Conservation (phyloP, 768 basidiomycete genomes). For the Candolleomyces eurysporus region DNA sequence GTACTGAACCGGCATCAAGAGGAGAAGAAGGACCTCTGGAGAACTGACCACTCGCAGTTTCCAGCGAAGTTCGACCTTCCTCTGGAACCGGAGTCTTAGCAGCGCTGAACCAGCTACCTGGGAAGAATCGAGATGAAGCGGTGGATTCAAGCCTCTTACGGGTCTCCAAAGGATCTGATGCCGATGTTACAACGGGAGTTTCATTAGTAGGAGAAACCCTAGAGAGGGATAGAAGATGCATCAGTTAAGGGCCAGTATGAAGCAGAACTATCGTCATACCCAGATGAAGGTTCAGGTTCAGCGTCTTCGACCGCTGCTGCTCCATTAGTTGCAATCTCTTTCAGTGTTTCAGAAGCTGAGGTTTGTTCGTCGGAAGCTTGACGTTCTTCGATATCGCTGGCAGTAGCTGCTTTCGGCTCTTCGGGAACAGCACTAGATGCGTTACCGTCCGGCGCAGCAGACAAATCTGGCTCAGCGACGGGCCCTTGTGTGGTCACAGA, state of each 20-base stretch:
- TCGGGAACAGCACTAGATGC: neutral
- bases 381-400: neutral
- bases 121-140: conserved; percentile 56
- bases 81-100: conserved; percentile 24
- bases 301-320: neutral
- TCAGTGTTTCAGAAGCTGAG: conserved; percentile 2
- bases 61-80: conserved; percentile 46
- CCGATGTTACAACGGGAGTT: neutral
- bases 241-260: too few species aligned
- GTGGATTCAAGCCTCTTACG: conserved; percentile 51
- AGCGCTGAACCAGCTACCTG: conserved; percentile 50
- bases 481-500: conserved; percentile 18
- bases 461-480: neutral
- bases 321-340: conserved; percentile 1
- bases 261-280: neutral
- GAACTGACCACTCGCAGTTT: conserved; percentile 51
- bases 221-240: too few species aligned
- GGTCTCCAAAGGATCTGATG: conserved; percentile 4
- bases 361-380: neutral
- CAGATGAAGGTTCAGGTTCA: neutral
- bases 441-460: neutral
- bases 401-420: neutral
- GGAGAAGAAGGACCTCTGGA: conserved; percentile 24
- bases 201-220: neutral
- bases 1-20: neutral